A percentile compares a stretch with the other conserved stretches of the same genome.
These are phyloP conservation scores for Ophiostoma himal-ulmi DNA, from an alignment of 2,329 filamentous ascomycete species.

Conservation along the genomic window DNA sequence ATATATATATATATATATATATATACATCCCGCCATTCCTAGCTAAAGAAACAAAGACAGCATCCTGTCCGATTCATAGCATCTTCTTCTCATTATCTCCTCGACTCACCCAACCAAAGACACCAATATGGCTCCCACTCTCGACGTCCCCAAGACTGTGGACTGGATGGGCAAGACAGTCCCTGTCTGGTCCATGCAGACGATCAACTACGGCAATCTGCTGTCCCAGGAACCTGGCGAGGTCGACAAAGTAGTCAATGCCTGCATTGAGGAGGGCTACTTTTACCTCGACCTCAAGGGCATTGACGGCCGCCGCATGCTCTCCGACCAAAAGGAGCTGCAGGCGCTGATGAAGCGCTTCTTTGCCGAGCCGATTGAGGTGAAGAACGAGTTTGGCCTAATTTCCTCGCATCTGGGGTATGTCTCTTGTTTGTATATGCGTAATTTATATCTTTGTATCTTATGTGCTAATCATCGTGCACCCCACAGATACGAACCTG, in stretches of 20 bases:
- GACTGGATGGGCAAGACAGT: constrained; percentile 46
- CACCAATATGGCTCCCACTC: constrained; percentile 15
- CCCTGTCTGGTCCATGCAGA: constrained; percentile 48
- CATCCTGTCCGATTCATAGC: background rate
- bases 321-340: constrained; percentile 48
- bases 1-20: background rate
- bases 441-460: too few species aligned
- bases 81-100: background rate
- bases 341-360: constrained; percentile 52
- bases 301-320: constrained; percentile 48
- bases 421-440: constrained; percentile 20
- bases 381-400: constrained; percentile 52
- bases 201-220: constrained; percentile 46
- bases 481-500: constrained; percentile 41
- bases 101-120: background rate
- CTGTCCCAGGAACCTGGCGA: constrained; percentile 51
- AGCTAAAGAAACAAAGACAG: background rate
- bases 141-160: constrained; percentile 40
- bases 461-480: too few species aligned
- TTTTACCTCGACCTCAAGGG: constrained; percentile 51
- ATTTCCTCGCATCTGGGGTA: constrained; percentile 49
- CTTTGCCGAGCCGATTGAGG: constrained; percentile 48
- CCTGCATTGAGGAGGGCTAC: constrained; percentile 48
- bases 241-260: constrained; percentile 45
- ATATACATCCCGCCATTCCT: background rate